phyloP scores from a whole-genome alignment of 495 filamentous ascomycete species.

The Penicillium paxilli region DNA sequence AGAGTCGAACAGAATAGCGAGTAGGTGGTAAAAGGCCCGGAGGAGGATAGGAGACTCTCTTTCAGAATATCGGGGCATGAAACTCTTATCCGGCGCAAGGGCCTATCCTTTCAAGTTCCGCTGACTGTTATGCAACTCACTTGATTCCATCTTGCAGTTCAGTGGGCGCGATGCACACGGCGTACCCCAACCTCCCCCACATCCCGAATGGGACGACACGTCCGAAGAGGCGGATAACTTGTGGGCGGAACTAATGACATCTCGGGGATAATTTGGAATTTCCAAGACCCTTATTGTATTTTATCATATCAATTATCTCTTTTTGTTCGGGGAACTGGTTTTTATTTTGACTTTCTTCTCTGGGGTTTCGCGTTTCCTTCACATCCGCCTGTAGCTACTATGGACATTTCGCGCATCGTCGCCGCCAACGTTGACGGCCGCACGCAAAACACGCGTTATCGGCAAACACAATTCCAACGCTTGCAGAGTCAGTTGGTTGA shows the following conservation, averaged over 20 bases:
- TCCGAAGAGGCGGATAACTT: background rate
- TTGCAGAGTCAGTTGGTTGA: slow-evolving; percentile 37
- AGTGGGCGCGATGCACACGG: background rate
- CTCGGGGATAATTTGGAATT: background rate
- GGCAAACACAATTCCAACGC: slow-evolving; percentile 46
- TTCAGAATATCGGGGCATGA: background rate
- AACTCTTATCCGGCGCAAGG: background rate
- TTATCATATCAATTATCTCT: background rate
- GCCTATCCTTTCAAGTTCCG: background rate
- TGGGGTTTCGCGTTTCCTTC: background rate
- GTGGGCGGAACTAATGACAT: background rate
- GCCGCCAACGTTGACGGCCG: slow-evolving; percentile 48
- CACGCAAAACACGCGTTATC: slow-evolving; percentile 44
- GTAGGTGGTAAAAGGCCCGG: background rate
- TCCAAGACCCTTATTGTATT: background rate
- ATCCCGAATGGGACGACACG: slow-evolving; percentile 21
- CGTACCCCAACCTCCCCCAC: slow-evolving; percentile 22
- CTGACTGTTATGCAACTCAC: no score
- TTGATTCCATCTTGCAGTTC: no score
- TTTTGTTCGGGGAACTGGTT: background rate
- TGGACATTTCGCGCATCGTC: slow-evolving; percentile 39
- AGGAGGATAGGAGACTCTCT: background rate
- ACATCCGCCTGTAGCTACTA: slow-evolving; percentile 7
- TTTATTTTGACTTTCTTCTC: background rate
- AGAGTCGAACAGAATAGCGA: no score